Conservation (phyloP, 179 eudicot species). For the Drosera spatulata region DNA sequence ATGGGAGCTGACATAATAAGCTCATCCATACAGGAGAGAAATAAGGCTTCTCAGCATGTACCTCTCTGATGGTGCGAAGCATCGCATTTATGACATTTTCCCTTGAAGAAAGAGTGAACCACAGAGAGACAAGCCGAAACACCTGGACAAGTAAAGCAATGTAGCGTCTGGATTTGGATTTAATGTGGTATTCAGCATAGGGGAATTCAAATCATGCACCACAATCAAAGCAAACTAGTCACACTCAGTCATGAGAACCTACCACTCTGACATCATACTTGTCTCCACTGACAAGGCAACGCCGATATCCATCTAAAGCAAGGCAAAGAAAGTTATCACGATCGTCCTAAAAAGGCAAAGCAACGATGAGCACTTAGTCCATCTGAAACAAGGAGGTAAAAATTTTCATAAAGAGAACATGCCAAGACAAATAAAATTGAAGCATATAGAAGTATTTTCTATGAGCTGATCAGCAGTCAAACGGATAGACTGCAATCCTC, state of each 20-base stretch:
- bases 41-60: conserved; percentile 12
- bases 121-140: conserved; percentile 93
- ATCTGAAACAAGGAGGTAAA: background rate
- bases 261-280: conserved; percentile 98
- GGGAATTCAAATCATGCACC: background rate
- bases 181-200: background rate
- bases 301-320: conserved; percentile 81
- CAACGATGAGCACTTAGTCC: background rate
- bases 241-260: conserved; percentile 1
- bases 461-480: background rate
- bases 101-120: conserved; percentile 81
- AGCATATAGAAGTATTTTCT: too few species aligned
- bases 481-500: background rate
- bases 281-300: conserved; percentile 83
- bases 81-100: conserved; percentile 69
- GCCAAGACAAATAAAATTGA: too few species aligned
- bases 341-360: conserved; percentile 55
- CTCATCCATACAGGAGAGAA: background rate
- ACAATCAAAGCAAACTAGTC: background rate
- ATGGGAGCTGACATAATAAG: too few species aligned
- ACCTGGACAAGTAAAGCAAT: conserved; percentile 39
- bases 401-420: background rate
- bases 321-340: conserved; percentile 75
- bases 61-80: conserved; percentile 78
- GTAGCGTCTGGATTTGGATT: background rate